Conservation (phyloP, 1,284 basidiomycete species). For the Phylloboletellus chloephorus region DNA sequence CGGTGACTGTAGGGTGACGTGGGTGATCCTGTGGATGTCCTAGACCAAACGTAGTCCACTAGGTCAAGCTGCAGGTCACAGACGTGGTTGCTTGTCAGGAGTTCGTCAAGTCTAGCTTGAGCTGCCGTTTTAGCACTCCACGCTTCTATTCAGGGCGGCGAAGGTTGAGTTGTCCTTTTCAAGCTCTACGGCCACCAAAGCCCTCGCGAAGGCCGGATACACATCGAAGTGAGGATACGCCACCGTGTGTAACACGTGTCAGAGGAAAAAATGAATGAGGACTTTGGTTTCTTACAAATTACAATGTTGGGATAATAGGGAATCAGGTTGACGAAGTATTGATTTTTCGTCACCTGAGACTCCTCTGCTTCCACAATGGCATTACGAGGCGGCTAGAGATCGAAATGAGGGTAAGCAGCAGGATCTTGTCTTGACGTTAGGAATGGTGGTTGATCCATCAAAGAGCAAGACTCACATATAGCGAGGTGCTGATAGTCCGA, state of each 20-base stretch:
- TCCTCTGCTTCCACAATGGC: background rate
- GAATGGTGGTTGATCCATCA: background rate
- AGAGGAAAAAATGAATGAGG: conserved; percentile 1
- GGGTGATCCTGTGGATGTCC: conserved; percentile 58
- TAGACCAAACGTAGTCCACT: conserved; percentile 65
- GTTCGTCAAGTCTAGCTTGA: conserved; percentile 12
- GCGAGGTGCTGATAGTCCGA: conserved; percentile 31
- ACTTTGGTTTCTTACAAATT: conserved; percentile 21
- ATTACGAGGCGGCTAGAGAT: conserved; percentile 37
- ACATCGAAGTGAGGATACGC: conserved; percentile 33
- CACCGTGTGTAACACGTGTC: conserved; percentile 21
- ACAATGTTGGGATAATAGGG: conserved; percentile 21
- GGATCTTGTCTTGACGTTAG: conserved; percentile 32
- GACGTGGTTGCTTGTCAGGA: conserved; percentile 15
- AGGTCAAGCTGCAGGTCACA: conserved; percentile 42
- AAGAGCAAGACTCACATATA: conserved; percentile 32
- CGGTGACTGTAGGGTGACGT: conserved; percentile 39
- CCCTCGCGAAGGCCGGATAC: conserved; percentile 17
- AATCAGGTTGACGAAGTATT: conserved; percentile 3
- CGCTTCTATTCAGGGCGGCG: conserved; percentile 12
- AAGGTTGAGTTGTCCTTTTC: conserved; percentile 7
- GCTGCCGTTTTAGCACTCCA: conserved; percentile 18
- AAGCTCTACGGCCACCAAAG: background rate
- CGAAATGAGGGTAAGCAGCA: conserved; percentile 42
- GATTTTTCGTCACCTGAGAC: background rate